Evolutionary conservation across 192 early-diverging fungal species (phyloP).

Genomic region (Coemansia umbellata): DNA sequence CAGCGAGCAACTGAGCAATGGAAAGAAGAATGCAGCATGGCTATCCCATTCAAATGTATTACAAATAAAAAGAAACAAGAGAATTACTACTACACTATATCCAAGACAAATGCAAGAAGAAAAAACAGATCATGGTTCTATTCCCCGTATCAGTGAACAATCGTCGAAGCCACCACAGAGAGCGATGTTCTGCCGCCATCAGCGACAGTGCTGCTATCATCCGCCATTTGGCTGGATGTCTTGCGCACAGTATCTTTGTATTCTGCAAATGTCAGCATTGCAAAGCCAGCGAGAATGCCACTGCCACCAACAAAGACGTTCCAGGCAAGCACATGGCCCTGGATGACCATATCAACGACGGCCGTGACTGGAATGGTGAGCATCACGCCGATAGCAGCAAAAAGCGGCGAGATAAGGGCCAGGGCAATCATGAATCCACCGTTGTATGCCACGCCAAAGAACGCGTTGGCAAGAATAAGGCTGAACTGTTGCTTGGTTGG

Average conservation of each 20-base stretch:
- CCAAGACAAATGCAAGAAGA: background rate
- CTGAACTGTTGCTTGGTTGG: constrained; percentile 54
- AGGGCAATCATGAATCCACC: constrained; percentile 75
- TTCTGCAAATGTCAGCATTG: constrained; percentile 47
- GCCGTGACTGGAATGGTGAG: constrained; percentile 74
- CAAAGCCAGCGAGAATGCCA: constrained; percentile 56
- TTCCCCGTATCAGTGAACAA: too few species aligned
- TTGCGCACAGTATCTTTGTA: constrained; percentile 38
- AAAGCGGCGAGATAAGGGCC: constrained; percentile 62
- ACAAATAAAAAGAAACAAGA: too few species aligned
- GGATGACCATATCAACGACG: constrained; percentile 53
- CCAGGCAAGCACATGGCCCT: constrained; percentile 50
- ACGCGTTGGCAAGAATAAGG: constrained; percentile 60
- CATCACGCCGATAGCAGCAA: constrained; percentile 79
- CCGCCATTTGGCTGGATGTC: background rate
- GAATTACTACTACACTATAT: too few species aligned
- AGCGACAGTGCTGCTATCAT: background rate
- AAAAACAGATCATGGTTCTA: too few species aligned
- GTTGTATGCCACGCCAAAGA: constrained; percentile 73
- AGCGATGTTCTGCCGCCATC: too few species aligned
- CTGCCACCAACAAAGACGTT: constrained; percentile 54
- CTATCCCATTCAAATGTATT: too few species aligned
- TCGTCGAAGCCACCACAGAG: too few species aligned
- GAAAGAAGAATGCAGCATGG: too few species aligned
- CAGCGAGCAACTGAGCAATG: too few species aligned